phyloP scores from a whole-genome alignment of 495 filamentous ascomycete species.

The Xylaria venustula region DNA sequence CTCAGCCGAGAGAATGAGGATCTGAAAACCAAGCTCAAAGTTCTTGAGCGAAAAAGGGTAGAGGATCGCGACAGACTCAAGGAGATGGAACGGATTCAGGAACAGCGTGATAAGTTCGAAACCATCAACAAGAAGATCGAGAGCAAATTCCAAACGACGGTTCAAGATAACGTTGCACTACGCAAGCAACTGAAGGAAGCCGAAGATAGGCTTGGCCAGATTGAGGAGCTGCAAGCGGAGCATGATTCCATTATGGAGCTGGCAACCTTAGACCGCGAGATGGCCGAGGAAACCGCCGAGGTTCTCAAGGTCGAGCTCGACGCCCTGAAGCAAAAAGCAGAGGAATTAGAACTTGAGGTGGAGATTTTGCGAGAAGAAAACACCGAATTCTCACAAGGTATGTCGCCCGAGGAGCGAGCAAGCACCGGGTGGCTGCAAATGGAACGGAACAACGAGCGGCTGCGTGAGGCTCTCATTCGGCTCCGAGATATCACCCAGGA shows the following conservation, averaged over 20 bases:
- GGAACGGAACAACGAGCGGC: conserved; percentile 82
- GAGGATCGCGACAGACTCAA: conserved; percentile 91
- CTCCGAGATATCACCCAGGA: conserved; percentile 85
- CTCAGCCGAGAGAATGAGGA: conserved; percentile 71
- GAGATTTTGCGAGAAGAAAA: conserved; percentile 89
- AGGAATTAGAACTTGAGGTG: conserved; percentile 85
- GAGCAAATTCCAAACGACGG: conserved; percentile 82
- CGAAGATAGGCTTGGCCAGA: conserved; percentile 61
- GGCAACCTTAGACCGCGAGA: conserved; percentile 85
- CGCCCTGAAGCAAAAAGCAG: conserved; percentile 65
- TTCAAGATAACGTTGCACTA: conserved; percentile 74
- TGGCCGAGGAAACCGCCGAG: conserved; percentile 93
- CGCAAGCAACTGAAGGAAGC: conserved; percentile 75
- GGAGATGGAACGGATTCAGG: conserved; percentile 68
- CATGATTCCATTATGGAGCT: conserved; percentile 84
- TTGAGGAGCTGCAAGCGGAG: conserved; percentile 74
- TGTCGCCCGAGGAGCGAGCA: conserved; percentile 82
- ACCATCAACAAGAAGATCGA: conserved; percentile 88
- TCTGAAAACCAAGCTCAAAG: conserved; percentile 71
- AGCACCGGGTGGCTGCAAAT: conserved; percentile 88
- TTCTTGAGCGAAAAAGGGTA: conserved; percentile 76
- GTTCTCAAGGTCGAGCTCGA: conserved; percentile 77
- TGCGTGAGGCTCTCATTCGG: conserved; percentile 81
- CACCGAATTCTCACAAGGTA: conserved; percentile 73
- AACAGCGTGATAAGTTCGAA: conserved; percentile 83